Base-by-base conservation (phyloP, 306 rosid genomes). In the Urtica urens region DNA sequence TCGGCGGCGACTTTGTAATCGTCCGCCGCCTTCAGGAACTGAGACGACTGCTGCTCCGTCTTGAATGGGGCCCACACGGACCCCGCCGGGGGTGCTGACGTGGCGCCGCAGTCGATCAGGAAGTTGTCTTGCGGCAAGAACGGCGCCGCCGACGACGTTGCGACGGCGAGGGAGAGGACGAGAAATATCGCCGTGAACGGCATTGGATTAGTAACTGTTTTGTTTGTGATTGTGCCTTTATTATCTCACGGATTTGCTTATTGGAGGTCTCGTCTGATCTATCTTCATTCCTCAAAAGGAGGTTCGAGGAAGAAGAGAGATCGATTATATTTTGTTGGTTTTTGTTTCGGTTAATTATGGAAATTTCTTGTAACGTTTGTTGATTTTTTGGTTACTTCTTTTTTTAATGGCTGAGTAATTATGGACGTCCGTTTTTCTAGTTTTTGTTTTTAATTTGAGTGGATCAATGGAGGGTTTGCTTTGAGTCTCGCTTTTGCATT, bases 61-160 rank as follows among this genome's bases (percentile, higher is more conserved):
- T 85, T 85, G 75, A 90, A 85, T 4, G 87, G 81, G 14, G 73
- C 38, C 1, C 70, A 33, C 55, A 64, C 46, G 10, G n/a, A 3
- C 6, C 25, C 55, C 40, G n/a, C 40, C 15, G 40, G 11, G 40
- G 40, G 15, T n/a, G n/a, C n/a, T n/a, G n/a, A n/a, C 0, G 70
- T 73, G 3, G 96, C 60, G 16, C 99, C 99, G 57, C 94, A 85
- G 14, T 73, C 83, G 48, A 90, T 77, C 49, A 84, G 94, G 60
- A 77, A 68, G 46, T 66, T 71, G 26, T 90, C 95, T 49, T 71
- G 73, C 0, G 95, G 95, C 5, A 52, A n/a, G 51, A 75, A 85
- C 21, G 72, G 5, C 15, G 67, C 14, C 0, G 72, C 3, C 30
- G 4, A 70, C 84, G 77, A 74, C 92, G 66, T 79, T 87, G 54